A percentile compares a stretch with the other conserved stretches of the same genome.
These are phyloP conservation scores for Hortiboletus rubellus DNA, from an alignment of 1,284 basidiomycete species.

Conservation along the genomic window DNA sequence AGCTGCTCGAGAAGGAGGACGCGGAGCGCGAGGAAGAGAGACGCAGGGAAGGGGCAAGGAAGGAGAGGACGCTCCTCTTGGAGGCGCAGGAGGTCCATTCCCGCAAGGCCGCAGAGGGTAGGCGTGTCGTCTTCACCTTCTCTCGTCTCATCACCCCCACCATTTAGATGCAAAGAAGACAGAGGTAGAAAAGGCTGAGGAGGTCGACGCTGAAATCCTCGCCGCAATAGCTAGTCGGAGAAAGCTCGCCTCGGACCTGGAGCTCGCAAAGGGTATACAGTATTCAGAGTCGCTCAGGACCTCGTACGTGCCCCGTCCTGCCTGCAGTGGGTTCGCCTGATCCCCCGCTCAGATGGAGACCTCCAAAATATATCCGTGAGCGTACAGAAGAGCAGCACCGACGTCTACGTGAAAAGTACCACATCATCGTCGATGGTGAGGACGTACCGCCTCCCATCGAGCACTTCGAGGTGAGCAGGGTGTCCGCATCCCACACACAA, in stretches of 20 bases:
- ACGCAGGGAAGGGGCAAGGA: constrained; percentile 69
- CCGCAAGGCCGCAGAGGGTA: constrained; percentile 79
- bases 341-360: constrained; percentile 66
- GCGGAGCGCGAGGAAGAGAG: constrained; percentile 76
- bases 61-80: constrained; percentile 81
- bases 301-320: constrained; percentile 50
- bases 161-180: constrained; percentile 81
- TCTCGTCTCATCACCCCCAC: constrained; percentile 7
- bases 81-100: constrained; percentile 93
- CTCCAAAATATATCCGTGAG: constrained; percentile 82
- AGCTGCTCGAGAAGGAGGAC: constrained; percentile 69
- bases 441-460: constrained; percentile 94
- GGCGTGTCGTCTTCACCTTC: constrained; percentile 21
- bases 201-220: constrained; percentile 88
- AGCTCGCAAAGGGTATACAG: constrained; percentile 89
- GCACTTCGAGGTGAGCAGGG: constrained; percentile 70
- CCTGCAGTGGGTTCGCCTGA: constrained; percentile 6
- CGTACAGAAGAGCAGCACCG: constrained; percentile 70
- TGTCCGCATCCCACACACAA: neutral
- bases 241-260: constrained; percentile 90
- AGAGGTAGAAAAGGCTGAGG: constrained; percentile 78
- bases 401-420: constrained; percentile 82
- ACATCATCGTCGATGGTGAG: constrained; percentile 91
- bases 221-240: constrained; percentile 89
- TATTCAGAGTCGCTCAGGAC: constrained; percentile 88